Conservation (phyloP, 331 rosid genomes). For the Stylosanthes scabra region DNA sequence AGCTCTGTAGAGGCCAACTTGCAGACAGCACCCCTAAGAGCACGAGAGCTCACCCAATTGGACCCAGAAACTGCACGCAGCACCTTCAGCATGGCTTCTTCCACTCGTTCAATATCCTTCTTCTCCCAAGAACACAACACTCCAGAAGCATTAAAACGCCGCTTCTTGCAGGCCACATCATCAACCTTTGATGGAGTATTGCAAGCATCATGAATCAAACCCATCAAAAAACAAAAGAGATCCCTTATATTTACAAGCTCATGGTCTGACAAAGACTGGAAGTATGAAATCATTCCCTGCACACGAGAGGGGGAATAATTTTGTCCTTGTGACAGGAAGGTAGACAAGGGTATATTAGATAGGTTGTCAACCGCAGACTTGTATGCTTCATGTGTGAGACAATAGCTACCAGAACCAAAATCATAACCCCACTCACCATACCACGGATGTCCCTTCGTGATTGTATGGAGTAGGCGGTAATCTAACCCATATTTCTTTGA, state of each 20-base stretch:
- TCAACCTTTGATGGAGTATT: slow-evolving; percentile 56
- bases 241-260: slow-evolving; percentile 74
- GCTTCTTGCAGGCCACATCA: slow-evolving; percentile 62
- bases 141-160: slow-evolving; percentile 45
- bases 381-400: slow-evolving; percentile 77
- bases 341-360: slow-evolving; percentile 70
- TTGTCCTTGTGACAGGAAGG: slow-evolving; percentile 55
- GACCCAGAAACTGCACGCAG: slow-evolving; percentile 88
- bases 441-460: slow-evolving; percentile 83
- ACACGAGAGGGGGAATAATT: slow-evolving; percentile 56
- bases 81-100: slow-evolving; percentile 85
- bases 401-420: slow-evolving; percentile 97
- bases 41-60: slow-evolving; percentile 81
- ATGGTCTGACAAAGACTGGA: slow-evolving; percentile 71
- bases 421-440: slow-evolving; percentile 96
- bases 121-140: slow-evolving; percentile 64
- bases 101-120: slow-evolving; percentile 69
- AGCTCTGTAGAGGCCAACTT: slow-evolving; percentile 81
- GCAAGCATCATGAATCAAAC: slow-evolving; percentile 64
- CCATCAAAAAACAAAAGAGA: slow-evolving; percentile 75
- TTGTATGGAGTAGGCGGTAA: slow-evolving; percentile 89
- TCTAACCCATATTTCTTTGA: slow-evolving; percentile 93
- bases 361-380: slow-evolving; percentile 71
- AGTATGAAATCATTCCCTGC: slow-evolving; percentile 62
- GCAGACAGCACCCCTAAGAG: slow-evolving; percentile 85